Conservation (phyloP, 2,329 filamentous ascomycete species). For the Fusarium tanahbumbuense region DNA sequence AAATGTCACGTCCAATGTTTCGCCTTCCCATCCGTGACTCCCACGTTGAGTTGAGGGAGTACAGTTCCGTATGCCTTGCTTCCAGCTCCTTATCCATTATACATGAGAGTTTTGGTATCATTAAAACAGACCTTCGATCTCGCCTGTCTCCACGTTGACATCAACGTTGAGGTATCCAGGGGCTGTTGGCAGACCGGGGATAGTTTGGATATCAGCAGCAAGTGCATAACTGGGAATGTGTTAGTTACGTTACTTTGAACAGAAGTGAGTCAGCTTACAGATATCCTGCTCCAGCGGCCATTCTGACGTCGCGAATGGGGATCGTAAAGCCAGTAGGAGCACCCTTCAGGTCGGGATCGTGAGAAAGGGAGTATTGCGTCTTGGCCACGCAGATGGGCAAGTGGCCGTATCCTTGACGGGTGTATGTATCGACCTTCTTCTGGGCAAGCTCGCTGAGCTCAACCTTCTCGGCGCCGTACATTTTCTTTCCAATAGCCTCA, state of each 20-base stretch:
- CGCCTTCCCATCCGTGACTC: constrained; percentile 40
- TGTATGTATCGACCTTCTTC: constrained; percentile 96
- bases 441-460: constrained; percentile 95
- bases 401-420: constrained; percentile 89
- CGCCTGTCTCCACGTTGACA: constrained; percentile 82
- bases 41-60: constrained; percentile 47
- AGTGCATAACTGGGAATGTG: constrained; percentile 76
- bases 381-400: constrained; percentile 97
- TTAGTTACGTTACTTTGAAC: constrained; percentile 50
- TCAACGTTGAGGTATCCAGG: constrained; percentile 97
- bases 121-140: constrained; percentile 91
- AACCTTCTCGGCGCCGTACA: constrained; percentile 92
- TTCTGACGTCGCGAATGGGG: constrained; percentile 90
- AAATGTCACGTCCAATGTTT: constrained; percentile 46
- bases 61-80: constrained; percentile 20
- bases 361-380: constrained; percentile 96
- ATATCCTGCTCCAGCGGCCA: constrained; percentile 95
- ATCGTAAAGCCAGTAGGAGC: constrained; percentile 94
- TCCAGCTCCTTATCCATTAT: constrained; percentile 10
- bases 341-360: constrained; percentile 93
- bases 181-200: constrained; percentile 92
- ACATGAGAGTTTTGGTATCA: background rate
- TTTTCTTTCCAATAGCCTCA: constrained; percentile 87
- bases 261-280: constrained; percentile 66
- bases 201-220: constrained; percentile 97